Evolutionary conservation across 345 rosid genomes (phyloP).

Genomic region (Triadica sebifera): DNA sequence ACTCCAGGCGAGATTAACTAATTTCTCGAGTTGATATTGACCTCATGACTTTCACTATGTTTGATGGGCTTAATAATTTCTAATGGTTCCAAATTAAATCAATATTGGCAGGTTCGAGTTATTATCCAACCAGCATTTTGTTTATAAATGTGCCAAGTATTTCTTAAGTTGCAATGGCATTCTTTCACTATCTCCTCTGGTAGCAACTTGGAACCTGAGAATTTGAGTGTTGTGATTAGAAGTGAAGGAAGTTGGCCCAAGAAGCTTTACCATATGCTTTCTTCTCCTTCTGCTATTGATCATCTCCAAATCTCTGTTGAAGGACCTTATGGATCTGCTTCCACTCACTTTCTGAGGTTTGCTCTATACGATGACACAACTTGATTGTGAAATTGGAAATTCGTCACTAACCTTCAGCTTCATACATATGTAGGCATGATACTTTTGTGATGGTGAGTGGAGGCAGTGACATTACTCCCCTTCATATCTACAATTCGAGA

Average conservation of each 20-base stretch:
- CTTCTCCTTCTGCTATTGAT: slow-evolving; percentile 48
- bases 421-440: neutral
- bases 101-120: slow-evolving; percentile 46
- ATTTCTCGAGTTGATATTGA: too few relatives aligned
- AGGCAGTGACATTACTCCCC: slow-evolving; percentile 89
- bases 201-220: slow-evolving; percentile 63
- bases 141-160: slow-evolving; percentile 71
- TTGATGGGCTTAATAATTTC: neutral
- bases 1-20: slow-evolving; percentile 34
- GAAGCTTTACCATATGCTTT: slow-evolving; percentile 59
- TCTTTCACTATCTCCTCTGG: slow-evolving; percentile 75
- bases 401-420: neutral
- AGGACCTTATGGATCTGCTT: slow-evolving; percentile 90
- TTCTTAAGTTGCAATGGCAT: slow-evolving; percentile 89
- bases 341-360: slow-evolving; percentile 67
- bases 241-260: slow-evolving; percentile 80
- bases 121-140: slow-evolving; percentile 66
- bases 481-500: slow-evolving; percentile 72
- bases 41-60: neutral
- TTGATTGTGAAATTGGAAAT: neutral
- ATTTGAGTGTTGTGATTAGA: slow-evolving; percentile 62
- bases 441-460: slow-evolving; percentile 79
- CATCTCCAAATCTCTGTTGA: slow-evolving; percentile 61
- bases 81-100: neutral
- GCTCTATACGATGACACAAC: neutral